Percentiles rank a stretch among this genome's conserved stretches.
phyloP scores from a whole-genome alignment of 2,329 filamentous ascomycete species.

The Aspergillus calidoustus region DNA sequence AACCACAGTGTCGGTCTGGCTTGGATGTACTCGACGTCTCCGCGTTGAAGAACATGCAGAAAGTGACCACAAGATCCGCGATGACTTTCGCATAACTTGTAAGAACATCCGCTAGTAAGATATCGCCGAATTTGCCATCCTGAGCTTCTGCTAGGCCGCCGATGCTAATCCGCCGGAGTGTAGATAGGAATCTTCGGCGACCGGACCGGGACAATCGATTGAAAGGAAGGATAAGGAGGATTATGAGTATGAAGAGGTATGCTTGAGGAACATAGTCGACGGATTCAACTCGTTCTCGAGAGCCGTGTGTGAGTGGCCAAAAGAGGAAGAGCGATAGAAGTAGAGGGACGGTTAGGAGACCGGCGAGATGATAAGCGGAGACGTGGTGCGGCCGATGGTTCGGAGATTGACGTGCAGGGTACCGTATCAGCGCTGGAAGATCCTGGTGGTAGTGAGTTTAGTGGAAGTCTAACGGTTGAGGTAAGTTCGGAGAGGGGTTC shows the following conservation, averaged over 20 bases:
- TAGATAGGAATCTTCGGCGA: slow-evolving; percentile 74
- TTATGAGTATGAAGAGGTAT: slow-evolving; percentile 74
- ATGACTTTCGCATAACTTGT: slow-evolving; percentile 94
- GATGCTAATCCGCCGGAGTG: slow-evolving; percentile 75
- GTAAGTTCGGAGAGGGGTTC: slow-evolving; percentile 9
- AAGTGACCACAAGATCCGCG: slow-evolving; percentile 82
- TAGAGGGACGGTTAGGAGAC: slow-evolving; percentile 74
- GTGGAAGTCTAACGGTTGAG: not conserved
- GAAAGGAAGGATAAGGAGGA: slow-evolving; percentile 74
- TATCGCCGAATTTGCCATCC: slow-evolving; percentile 93
- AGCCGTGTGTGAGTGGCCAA: slow-evolving; percentile 78
- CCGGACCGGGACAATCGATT: slow-evolving; percentile 71
- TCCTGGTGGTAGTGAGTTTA: slow-evolving; percentile 57
- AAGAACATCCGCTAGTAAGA: slow-evolving; percentile 88
- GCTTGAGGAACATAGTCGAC: slow-evolving; percentile 87
- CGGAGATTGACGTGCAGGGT: slow-evolving; percentile 73
- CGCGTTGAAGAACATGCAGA: slow-evolving; percentile 86
- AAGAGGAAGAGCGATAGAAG: slow-evolving; percentile 75
- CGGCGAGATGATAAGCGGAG: slow-evolving; percentile 85
- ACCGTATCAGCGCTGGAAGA: slow-evolving; percentile 82
- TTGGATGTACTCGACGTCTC: slow-evolving; percentile 75
- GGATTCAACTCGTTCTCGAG: slow-evolving; percentile 69
- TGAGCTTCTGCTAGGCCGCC: slow-evolving; percentile 84
- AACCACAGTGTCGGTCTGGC: slow-evolving; percentile 82
- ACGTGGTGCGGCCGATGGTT: slow-evolving; percentile 75